Conservation (phyloP, 2,329 filamentous ascomycete species). For the Fusarium sp. region DNA sequence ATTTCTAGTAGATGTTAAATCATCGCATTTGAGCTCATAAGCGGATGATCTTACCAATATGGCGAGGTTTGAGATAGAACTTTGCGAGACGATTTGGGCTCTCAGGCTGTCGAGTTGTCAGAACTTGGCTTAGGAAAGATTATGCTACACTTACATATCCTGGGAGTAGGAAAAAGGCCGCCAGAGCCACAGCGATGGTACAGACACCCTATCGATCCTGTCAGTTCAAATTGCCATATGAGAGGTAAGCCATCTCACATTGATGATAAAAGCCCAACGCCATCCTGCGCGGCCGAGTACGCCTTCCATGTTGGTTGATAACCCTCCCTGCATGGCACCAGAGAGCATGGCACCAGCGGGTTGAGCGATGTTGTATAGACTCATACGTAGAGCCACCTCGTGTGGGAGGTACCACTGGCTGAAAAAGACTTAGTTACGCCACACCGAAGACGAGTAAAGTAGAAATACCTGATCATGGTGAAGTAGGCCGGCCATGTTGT, state of each 20-base stretch:
- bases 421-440: background rate
- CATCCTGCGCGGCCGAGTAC: constrained; percentile 15
- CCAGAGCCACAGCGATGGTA: background rate
- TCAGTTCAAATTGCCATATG: background rate
- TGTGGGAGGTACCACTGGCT: constrained; percentile 12
- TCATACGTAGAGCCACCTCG: constrained; percentile 14
- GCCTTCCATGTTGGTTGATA: constrained; percentile 12
- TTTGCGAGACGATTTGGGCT: background rate
- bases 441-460: background rate
- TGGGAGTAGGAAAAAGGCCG: background rate
- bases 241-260: background rate
- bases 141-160: background rate
- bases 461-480: constrained; percentile 16
- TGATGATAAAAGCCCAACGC: constrained; percentile 25
- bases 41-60: background rate
- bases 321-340: constrained; percentile 14
- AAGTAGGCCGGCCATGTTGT: constrained; percentile 22
- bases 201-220: background rate
- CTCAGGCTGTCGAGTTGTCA: background rate
- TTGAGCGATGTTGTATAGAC: constrained; percentile 20
- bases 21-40: no score
- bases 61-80: background rate
- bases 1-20: background rate
- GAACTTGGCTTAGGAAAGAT: no score
- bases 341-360: constrained; percentile 20